Base-by-base conservation (phyloP, 352 stramenopile species). In the Globisporangium solare region DNA sequence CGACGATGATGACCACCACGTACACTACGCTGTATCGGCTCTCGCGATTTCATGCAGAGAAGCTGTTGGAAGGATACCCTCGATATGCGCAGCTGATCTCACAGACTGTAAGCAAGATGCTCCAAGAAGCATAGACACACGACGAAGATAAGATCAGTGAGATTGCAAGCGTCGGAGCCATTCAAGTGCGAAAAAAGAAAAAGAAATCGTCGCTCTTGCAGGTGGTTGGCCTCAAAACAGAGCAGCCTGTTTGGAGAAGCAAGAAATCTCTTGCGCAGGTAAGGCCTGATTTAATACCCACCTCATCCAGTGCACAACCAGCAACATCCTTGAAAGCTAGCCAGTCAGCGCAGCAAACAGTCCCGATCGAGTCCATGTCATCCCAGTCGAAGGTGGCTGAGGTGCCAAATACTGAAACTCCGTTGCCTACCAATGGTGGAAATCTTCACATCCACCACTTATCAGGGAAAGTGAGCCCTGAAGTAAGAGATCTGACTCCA, bases 11-110 rank as follows among this genome's bases (percentile, higher is more conserved):
- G 21, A 82, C 78, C 1, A 71, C 71, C 2, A 89, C 78, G 7
- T 89, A 87, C 47, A 87, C 76, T 56, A 86, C 74, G 2, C 61
- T 89, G 12, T 89, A 86, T 58, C 64, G 70, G 3, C 59, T 89
- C 11, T 80, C 78, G 12, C 61, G 71, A 11, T 61, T 74, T 15
- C 60, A 87, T 24, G 61, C 73, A 5, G 76, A 85, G 18, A 82
- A 83, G 37, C 53, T 87, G 15, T 59, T 85, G 0, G 70, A 83
- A 46, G 72, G 66, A 13, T 87, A 87, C 45, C 76, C 76, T 3
- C 64, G 64, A 32, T 82, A 69, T 27, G 71, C 74, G 12, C 56
- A 65, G 31, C 63, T 64, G 35, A 87, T 87, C 41, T 67, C 70
- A 6, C 46, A 64, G 27, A 79, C 71, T 1, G 62, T 85, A 2